Base-by-base conservation (phyloP, 2,329 filamentous ascomycete species). In the Chaetomium sp. region DNA sequence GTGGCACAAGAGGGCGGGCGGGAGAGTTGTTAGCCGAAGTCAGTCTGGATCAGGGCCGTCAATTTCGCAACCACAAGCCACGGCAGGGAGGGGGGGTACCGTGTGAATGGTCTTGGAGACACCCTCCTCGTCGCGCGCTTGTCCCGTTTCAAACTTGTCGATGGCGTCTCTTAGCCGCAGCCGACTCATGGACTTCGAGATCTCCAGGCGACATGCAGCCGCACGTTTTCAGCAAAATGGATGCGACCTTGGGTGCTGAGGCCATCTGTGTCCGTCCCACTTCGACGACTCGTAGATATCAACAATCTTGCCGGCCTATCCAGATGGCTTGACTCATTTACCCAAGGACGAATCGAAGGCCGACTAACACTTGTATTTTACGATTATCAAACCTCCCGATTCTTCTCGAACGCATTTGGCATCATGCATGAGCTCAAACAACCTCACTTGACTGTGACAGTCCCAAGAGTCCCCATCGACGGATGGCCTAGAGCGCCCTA, bases 81-180 rank as follows among this genome's bases (percentile, higher is more conserved):
- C 19, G 19, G 19, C 19, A 27, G 19, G 19, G 19, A 27, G 19
- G 19, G 19, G 19, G 19, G 19, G 19, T 27, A 27, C 12, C 34
- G 33, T 46, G 9, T n/a, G 6, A 7, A 19, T 33, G 49, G 42
- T 27, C 37, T 36, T 11, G 32, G 34, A 32, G 12, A 53, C 45
- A 35, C 49, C 11, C 42, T 14, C 38, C 36, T 49, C 54, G 32
- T 53, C 57, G 59, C 63, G 64, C 64, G 63, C 64, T 64, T 64
- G 61, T 60, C 61, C 50, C 53, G 64, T 66, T 66, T 64, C 64
- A 66, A 52, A 60, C 63, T 61, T 38, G 52, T 52, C 48, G 61
- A 52, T 41, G 54, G 61, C 57, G 61, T 59, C 53, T 62, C 52
- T 54, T 59, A 57, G 59, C 58, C 59, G 59, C 57, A 62, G 52